Evolutionary conservation across 768 basidiomycete genomes (phyloP).

Genomic region (Tricholoma sp.): DNA sequence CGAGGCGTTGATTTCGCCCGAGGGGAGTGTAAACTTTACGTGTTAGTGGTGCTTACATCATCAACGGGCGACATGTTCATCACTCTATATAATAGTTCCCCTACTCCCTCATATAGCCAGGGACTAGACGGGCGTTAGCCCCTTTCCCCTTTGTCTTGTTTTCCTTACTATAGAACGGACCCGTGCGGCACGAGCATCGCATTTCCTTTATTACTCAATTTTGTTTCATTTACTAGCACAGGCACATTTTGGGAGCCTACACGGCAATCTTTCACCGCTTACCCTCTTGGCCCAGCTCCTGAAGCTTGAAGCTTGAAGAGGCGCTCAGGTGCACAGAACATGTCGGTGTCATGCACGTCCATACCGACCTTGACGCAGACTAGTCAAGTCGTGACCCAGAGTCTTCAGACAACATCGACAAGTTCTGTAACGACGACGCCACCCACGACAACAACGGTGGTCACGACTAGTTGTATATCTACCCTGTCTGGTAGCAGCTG

Average conservation of each 20-base stretch:
- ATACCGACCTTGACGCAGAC: conserved; percentile 40
- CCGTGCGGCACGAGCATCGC: not conserved
- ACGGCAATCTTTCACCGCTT: not conserved
- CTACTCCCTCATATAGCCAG: not conserved
- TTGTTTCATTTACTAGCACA: not conserved
- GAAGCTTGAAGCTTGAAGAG: not conserved
- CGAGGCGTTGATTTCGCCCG: too few species aligned
- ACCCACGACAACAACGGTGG: conserved; percentile 18
- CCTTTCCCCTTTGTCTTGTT: not conserved
- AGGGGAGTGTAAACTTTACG: too few species aligned
- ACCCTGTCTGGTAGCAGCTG: not conserved
- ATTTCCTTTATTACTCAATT: not conserved
- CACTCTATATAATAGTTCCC: not conserved
- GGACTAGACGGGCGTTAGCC: not conserved
- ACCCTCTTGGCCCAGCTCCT: not conserved
- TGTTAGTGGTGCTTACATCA: too few species aligned
- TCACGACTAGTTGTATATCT: conserved; percentile 8
- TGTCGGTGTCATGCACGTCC: conserved; percentile 36
- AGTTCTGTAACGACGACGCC: conserved; percentile 26
- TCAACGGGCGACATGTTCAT: not conserved
- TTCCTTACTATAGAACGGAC: not conserved
- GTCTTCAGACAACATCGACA: conserved; percentile 30
- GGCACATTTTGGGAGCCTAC: not conserved
- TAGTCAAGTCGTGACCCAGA: conserved; percentile 29
- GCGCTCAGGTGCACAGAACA: conserved; percentile 5